Evolutionary conservation across 1,284 basidiomycete genomes (phyloP).

Genomic region (Paramarasmius palmivorus): DNA sequence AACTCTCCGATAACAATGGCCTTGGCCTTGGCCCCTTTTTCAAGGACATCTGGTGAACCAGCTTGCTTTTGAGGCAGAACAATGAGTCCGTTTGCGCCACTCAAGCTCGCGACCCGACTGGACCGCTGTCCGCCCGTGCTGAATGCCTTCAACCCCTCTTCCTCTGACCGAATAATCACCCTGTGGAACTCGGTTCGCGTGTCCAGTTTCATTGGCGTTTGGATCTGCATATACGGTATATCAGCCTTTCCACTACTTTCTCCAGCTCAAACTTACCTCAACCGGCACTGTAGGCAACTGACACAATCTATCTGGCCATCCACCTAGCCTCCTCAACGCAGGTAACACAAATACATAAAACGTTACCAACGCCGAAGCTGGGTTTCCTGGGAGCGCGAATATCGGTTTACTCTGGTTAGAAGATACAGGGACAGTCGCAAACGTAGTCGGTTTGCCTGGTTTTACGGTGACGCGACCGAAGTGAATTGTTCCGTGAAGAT

Average conservation of each 20-base stretch:
- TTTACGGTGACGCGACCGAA: conserved; percentile 78
- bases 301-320: conserved; percentile 56
- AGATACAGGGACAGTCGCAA: conserved; percentile 66
- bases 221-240: no score
- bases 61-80: conserved; percentile 55
- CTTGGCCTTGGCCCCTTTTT: conserved; percentile 53
- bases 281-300: conserved; percentile 69
- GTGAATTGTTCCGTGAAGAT: conserved; percentile 73
- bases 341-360: conserved; percentile 87
- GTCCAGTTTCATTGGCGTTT: conserved; percentile 66
- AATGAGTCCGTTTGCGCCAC: conserved; percentile 76
- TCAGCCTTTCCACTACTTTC: no score
- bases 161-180: conserved; percentile 56
- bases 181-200: conserved; percentile 82
- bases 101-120: conserved; percentile 75
- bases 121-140: conserved; percentile 87
- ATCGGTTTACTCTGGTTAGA: conserved; percentile 51
- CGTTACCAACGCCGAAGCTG: conserved; percentile 85
- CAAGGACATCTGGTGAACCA: conserved; percentile 40
- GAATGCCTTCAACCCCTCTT: conserved; percentile 55
- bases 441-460: conserved; percentile 84
- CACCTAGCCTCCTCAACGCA: conserved; percentile 72
- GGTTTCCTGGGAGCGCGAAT: conserved; percentile 88
- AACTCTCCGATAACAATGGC: conserved; percentile 73
- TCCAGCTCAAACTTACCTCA: conserved; percentile 47